phyloP scores from a whole-genome alignment of 2,329 filamentous ascomycete genomes.

The Neopestalotiopsis sp. region DNA sequence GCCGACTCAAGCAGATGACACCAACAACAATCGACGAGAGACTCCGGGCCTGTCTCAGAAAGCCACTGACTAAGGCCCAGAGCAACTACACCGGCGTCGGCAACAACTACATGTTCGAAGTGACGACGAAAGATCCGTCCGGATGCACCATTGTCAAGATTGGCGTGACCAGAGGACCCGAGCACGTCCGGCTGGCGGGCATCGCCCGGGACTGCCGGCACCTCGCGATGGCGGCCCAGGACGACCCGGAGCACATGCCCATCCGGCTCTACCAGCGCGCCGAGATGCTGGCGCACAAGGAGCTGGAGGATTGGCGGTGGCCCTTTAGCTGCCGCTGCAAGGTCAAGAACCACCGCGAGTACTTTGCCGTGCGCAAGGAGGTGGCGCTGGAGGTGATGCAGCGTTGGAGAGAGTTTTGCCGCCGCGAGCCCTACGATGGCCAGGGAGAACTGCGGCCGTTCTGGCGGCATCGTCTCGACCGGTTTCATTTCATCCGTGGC shows the following conservation, averaged over 20 bases:
- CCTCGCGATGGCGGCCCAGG: constrained; percentile 5
- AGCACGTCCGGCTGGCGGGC: neutral
- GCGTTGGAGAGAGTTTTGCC: constrained; percentile 20
- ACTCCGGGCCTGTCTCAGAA: neutral
- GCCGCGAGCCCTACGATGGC: constrained; percentile 16
- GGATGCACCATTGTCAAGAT: constrained; percentile 18
- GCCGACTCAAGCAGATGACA: neutral
- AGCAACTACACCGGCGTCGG: constrained; percentile 2
- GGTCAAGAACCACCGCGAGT: constrained; percentile 10
- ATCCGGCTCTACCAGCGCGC: constrained; percentile 16
- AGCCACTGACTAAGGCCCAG: constrained; percentile 1
- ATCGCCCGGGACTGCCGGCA: constrained; percentile 16
- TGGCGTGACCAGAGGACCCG: constrained; percentile 12
- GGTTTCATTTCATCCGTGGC: neutral
- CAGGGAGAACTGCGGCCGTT: constrained; percentile 18
- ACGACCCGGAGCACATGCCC: constrained; percentile 21
- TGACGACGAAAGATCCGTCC: neutral
- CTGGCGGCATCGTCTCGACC: constrained; percentile 15
- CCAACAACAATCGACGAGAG: constrained; percentile 1
- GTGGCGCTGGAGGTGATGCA: constrained; percentile 18
- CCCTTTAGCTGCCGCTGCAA: constrained; percentile 14
- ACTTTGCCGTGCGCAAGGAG: constrained; percentile 15
- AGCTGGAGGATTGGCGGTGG: constrained; percentile 13
- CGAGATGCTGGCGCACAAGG: constrained; percentile 20
- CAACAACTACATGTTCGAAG: constrained; percentile 22